Evolutionary conservation across 2,329 filamentous ascomycete genomes (phyloP), one percentile per base, ranked within the genome.

Genomic region (Ophioceras dolichostomum): DNA sequence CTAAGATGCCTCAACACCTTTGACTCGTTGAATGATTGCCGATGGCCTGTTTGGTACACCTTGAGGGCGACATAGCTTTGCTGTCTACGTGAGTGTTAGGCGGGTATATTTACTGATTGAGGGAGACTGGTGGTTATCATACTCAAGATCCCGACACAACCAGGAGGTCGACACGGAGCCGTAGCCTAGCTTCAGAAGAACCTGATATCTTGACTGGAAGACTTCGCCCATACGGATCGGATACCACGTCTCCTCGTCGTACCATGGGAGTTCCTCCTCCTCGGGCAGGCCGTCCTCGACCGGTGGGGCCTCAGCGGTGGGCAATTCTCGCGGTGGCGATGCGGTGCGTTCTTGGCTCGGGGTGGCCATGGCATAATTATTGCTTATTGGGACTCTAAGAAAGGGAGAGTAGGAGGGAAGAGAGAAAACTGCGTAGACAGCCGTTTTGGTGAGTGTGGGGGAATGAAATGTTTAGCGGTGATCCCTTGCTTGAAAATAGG

Each of bases 121-220:
- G 22, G 22, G 22, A 12, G 22, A 12, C 7, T 8, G 22, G 22
- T 26, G 22, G 7, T 7, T 7, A 26, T 12, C 20, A 20, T 42
- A 50, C 47, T 36, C 3, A 4, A 51, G 18, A 36, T 65, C 60
- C 4, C 43, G 51, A 7, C 58, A 57, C 37, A 64, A 45, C 58
- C 58, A 66, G 32, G 62, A 53, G 1, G 58, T 64, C 4, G 60
- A 64, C 7, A 26, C 22, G 22, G 22, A 26, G 22, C 22, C 22
- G 12, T 8, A 26, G 8, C 22, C 22, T 12, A 26, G 12, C 22
- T 26, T 26, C 12, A 12, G 22, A 26, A 26, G 22, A 7, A 26
- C 22, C 22, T 26, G 22, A 12, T 26, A 26, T 12, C 22, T 7
- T 26, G 22, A 26, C 22, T 26, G 8, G 12, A 12, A 26, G 22